Base-by-base conservation (phyloP, 805 yeast genomes). In the Cyberlindnera veronae region DNA sequence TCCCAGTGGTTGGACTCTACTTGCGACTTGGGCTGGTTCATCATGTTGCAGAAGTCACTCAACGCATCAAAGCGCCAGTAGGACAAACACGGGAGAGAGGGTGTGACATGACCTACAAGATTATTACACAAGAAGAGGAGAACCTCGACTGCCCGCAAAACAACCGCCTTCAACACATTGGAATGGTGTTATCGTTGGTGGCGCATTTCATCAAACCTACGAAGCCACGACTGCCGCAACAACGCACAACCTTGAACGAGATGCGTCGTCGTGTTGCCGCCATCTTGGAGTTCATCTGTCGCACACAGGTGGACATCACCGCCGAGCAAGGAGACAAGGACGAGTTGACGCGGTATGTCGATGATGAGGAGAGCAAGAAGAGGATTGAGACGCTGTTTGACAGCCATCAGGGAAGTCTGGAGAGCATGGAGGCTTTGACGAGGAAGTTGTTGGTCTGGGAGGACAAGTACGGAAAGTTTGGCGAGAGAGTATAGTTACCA, bases 191-290 rank as follows among this genome's bases (percentile, higher is more conserved):
- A n/a, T n/a, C n/a, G n/a, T n/a, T n/a, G n/a, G n/a, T n/a, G n/a
- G n/a, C n/a, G n/a, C n/a, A 74, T 24, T 72, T 79, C 30, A 78
- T 74, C 46, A 85, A 82, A 58, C 84, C 91, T 3, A 81, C 87
- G 34, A 84, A 79, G 51, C 96, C 98, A 12, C 76, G 96, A 41
- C 68, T 79, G 32, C 97, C 96, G 6, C 82, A 82, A 43, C 79
- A 80, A 16, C 75, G 87, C 39, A 76, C 85, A 3, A 76, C 89
- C 3, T 62, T 90, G 45, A 74, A 76, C 51, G 99, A 91, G 60
- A 83, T 91, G 86, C 76, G 89, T 41, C 79, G 87, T 55, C 74
- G 99, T 44, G 84, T 89, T 2, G 83, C 87, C 3, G 95, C 96
- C 2, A 91, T 91, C 16, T 66, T 91, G 52, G 98, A 93, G 63